These are phyloP conservation scores for Phytopythium ostracodes DNA, from an alignment of 352 stramenopile species.

Conservation along the genomic window DNA sequence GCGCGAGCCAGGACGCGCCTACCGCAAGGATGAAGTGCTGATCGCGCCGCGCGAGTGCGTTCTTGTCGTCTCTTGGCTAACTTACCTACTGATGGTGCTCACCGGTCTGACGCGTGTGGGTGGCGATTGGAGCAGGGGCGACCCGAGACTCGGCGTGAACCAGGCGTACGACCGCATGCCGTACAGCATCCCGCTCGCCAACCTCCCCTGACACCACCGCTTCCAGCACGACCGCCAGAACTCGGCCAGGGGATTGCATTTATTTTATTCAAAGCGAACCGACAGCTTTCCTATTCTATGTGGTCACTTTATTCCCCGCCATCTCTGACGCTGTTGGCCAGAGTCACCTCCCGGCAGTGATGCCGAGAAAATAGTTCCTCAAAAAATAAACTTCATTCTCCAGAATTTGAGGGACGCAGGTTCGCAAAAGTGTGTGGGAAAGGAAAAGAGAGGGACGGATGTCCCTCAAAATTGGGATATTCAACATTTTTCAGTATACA, in stretches of 20 bases:
- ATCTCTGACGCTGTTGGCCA: background rate
- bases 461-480: no score
- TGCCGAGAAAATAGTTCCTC: no score
- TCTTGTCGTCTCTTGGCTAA: background rate
- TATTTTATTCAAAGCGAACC: background rate
- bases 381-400: no score
- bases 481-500: no score
- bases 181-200: conserved; percentile 66
- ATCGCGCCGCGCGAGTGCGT: conserved; percentile 53
- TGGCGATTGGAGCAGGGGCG: conserved; percentile 27
- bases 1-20: conserved; percentile 34
- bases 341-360: conserved; percentile 15
- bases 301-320: no score
- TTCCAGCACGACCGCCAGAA: background rate
- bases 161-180: conserved; percentile 76
- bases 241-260: background rate
- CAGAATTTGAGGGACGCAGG: no score
- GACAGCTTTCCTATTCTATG: no score
- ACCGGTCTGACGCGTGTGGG: conserved; percentile 1
- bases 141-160: conserved; percentile 66
- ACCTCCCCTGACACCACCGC: conserved; percentile 33
- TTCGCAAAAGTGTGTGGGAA: no score
- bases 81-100: background rate
- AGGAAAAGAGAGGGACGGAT: no score
- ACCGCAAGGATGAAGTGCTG: conserved; percentile 50